Conservation (phyloP, 345 rosid species). For the Populus ilicifolia region DNA sequence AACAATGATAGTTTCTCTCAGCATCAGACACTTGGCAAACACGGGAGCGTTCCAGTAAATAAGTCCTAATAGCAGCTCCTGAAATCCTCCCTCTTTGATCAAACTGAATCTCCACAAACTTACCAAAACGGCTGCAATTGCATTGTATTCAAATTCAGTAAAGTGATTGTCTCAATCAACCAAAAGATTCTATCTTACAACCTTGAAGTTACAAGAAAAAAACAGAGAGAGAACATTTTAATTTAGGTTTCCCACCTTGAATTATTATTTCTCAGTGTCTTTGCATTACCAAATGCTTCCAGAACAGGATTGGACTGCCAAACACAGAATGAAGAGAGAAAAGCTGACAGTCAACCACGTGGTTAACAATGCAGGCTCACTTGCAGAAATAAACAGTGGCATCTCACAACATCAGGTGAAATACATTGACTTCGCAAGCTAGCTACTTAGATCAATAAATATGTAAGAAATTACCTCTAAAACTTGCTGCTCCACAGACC, state of each 20-base stretch:
- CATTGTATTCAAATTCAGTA: neutral
- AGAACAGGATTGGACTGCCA: constrained; percentile 98
- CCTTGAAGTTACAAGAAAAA: constrained; percentile 6
- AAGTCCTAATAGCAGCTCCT: constrained; percentile 98
- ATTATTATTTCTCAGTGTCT: constrained; percentile 92
- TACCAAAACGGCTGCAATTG: constrained; percentile 84
- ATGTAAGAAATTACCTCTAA: constrained; percentile 55
- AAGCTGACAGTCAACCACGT: neutral
- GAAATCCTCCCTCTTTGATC: constrained; percentile 79
- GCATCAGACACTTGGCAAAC: constrained; percentile 98
- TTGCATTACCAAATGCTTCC: constrained; percentile 99
- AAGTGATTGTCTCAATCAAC: constrained; percentile 10
- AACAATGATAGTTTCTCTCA: constrained; percentile 99
- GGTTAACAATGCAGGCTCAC: constrained; percentile 5
- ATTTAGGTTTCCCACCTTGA: constrained; percentile 59
- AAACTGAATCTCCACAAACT: constrained; percentile 99
- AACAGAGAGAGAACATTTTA: neutral
- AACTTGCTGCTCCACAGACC: constrained; percentile 95
- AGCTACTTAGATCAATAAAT: constrained; percentile 7
- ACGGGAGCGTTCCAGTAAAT: constrained; percentile 93
- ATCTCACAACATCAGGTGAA: constrained; percentile 1
- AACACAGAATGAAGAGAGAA: constrained; percentile 13
- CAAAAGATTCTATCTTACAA: constrained; percentile 7
- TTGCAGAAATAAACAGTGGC: neutral
- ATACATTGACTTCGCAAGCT: constrained; percentile 8